Conservation (phyloP, 1,284 basidiomycete species). For the Laetiporus sulphureus region DNA sequence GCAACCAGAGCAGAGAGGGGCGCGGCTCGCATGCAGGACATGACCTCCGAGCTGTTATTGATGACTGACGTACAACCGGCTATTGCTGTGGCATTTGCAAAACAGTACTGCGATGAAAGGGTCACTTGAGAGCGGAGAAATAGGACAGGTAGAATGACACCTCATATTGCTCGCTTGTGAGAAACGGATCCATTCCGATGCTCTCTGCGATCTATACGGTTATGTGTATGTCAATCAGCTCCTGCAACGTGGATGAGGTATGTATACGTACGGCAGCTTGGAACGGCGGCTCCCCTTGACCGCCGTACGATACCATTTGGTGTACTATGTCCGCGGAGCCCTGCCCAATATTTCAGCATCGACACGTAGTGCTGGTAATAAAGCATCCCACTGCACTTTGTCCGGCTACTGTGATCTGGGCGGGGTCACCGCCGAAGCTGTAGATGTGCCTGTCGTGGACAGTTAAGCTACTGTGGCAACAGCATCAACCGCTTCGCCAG, state of each 20-base stretch:
- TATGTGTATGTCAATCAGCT: background rate
- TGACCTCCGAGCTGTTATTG: background rate
- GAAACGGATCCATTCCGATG: conserved; percentile 4
- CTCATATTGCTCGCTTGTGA: conserved; percentile 1
- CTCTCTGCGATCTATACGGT: conserved; percentile 1
- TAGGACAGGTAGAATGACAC: background rate
- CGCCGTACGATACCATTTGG: conserved; percentile 4
- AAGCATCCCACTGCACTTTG: background rate
- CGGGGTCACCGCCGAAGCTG: conserved; percentile 2
- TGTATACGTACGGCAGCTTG: conserved; percentile 1
- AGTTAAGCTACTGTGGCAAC: background rate
- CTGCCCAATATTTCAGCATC: background rate
- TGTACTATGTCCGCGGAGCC: conserved; percentile 2
- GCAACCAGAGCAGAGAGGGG: conserved; percentile 3
- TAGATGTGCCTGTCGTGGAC: background rate
- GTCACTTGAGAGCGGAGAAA: background rate
- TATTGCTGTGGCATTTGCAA: conserved; percentile 3
- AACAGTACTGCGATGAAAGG: conserved; percentile 1
- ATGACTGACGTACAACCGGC: background rate
- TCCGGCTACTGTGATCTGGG: conserved; percentile 1
- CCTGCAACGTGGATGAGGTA: background rate
- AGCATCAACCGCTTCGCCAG: too few species aligned
- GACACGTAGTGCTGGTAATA: background rate
- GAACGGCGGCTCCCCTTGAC: conserved; percentile 2
- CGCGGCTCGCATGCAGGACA: conserved; percentile 3